Base-by-base conservation (phyloP, 2,329 filamentous ascomycete genomes). In the Delphinella strobiligena region DNA sequence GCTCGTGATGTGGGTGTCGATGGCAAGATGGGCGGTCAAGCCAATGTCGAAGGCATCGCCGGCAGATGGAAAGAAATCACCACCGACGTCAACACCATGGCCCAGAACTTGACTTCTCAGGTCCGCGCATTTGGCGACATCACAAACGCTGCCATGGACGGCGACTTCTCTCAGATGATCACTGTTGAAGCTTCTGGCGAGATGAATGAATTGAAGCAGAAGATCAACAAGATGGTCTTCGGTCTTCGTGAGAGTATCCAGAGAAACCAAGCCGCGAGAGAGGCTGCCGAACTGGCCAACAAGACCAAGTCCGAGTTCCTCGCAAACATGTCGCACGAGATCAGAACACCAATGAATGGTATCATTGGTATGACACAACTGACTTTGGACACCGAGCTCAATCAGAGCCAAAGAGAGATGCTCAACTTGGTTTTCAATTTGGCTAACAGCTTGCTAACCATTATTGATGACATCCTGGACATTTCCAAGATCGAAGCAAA, bases 191-290 rank as follows among this genome's bases (percentile, higher is more conserved):
- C 91, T 15, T 95, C 89, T 10, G 91, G 91, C 47, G 91, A 98
- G 62, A 96, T 98, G 91, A 91, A 96, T 62, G 89, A 96, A 61
- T 72, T 98, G 52, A 98, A 98, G 66, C 80, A 88, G 54, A 96
- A 96, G 71, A 96, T 98, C 72, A 98, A 96, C 60, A 85, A 93
- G 67, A 98, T 98, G 91, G 88, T 96, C 38, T 91, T 84, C 58
- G 94, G 93, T 57, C 67, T 98, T 46, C 73, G 89, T 50, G 91
- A 96, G 63, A 93, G 84, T 70, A 95, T 98, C 50, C 88, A 96
- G 60, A 79, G 87, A 59, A 98, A 96, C 59, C 95, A 88, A 3
- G 85, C 88, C 49, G 91, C 91, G 42, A 82, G 91, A 61, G 89
- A 96, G 62, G 88, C 89, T 34, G 91, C 91, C 53, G 91, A 98